phyloP scores from a whole-genome alignment of 106 monocot genomes.

The Acanthochlamys bracteata region DNA sequence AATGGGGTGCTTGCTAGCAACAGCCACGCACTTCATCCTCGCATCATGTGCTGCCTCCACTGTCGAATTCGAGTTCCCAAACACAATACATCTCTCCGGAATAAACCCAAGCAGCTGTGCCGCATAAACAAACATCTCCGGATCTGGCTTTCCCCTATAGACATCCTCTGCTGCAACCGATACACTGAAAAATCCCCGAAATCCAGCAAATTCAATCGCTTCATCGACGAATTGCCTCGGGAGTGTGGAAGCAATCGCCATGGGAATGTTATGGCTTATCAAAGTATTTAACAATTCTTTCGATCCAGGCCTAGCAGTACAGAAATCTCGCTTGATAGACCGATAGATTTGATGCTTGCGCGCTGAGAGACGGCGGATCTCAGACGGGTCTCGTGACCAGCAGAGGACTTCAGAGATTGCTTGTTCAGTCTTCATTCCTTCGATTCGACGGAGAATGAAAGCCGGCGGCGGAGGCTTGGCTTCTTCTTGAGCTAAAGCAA shows the following conservation, averaged over 20 bases:
- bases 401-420: conserved; percentile 91
- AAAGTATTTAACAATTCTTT: conserved; percentile 63
- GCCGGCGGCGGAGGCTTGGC: conserved; percentile 70
- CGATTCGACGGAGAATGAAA: conserved; percentile 57
- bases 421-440: conserved; percentile 97
- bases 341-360: conserved; percentile 67
- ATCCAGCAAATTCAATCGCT: conserved; percentile 56
- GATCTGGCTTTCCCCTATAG: conserved; percentile 84
- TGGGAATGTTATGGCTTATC: conserved; percentile 62
- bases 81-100: conserved; percentile 87
- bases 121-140: conserved; percentile 84
- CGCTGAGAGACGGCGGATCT: conserved; percentile 48
- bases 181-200: conserved; percentile 36
- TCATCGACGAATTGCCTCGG: conserved; percentile 47
- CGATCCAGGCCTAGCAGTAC: conserved; percentile 55
- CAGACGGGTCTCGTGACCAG: conserved; percentile 75
- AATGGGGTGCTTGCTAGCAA: conserved; percentile 71
- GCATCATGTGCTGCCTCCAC: conserved; percentile 96
- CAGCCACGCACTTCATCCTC: conserved; percentile 87
- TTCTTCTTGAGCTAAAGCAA: conserved; percentile 59
- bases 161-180: conserved; percentile 82
- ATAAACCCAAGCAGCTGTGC: conserved; percentile 72
- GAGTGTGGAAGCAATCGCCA: conserved; percentile 68
- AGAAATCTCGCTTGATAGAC: conserved; percentile 40
- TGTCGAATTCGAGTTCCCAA: conserved; percentile 82